Conservation (phyloP, 257 asterid species). For the Solanum dulcamara region DNA sequence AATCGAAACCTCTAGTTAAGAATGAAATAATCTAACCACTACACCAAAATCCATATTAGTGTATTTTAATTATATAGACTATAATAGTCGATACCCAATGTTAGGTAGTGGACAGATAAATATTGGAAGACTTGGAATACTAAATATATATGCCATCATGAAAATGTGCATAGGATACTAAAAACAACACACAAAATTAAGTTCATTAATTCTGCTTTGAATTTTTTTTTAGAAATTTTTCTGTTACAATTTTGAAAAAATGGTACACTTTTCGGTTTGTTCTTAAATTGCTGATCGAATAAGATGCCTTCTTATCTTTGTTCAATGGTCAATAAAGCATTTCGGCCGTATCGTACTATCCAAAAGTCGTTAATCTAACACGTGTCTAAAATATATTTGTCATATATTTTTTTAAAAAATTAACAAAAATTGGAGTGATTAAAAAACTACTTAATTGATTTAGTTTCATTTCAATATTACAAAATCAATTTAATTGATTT, state of each 20-base stretch:
- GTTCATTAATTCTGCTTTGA: not conserved
- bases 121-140: not conserved
- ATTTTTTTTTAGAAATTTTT: not conserved
- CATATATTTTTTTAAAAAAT: no score
- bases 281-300: not conserved
- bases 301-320: not conserved
- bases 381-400: not conserved
- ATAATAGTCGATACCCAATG: not conserved
- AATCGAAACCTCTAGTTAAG: no score
- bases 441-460: no score
- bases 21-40: no score
- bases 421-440: no score
- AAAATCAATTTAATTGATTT: no score
- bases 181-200: not conserved
- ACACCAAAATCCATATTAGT: no score
- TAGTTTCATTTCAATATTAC: no score
- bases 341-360: not conserved
- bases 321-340: not conserved
- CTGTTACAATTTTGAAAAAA: not conserved
- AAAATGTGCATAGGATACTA: not conserved
- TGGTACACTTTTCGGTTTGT: not conserved
- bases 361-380: not conserved
- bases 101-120: not conserved
- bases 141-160: not conserved
- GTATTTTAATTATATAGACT: not conserved